Evolutionary conservation across 148 eudicot genomes (phyloP).

Genomic region (Polygonum maritimum): DNA sequence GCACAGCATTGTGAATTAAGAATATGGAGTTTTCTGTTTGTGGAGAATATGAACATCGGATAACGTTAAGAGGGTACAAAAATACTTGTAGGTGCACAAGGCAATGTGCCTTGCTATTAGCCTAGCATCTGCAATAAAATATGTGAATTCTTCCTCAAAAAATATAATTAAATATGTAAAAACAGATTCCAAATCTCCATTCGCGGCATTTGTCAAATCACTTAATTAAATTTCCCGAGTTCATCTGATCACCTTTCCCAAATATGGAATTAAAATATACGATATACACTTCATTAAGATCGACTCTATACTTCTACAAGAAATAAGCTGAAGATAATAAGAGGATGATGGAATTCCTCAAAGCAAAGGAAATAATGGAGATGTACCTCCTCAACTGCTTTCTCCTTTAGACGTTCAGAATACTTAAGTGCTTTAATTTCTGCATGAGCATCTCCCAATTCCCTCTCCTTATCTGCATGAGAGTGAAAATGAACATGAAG

Average conservation of each 20-base stretch:
- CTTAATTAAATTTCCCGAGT: too few relatives aligned
- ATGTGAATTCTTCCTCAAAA: background rate
- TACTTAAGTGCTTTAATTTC: slow-evolving; percentile 77
- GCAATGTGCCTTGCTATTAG: background rate
- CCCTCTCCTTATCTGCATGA: slow-evolving; percentile 78
- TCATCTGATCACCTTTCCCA: too few relatives aligned
- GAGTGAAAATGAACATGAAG: slow-evolving; percentile 11
- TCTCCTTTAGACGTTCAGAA: slow-evolving; percentile 82
- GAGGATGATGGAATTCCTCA: background rate
- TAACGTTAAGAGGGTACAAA: background rate
- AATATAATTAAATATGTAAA: background rate
- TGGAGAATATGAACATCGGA: background rate
- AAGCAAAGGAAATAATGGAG: background rate
- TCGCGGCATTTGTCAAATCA: background rate
- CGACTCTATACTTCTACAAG: background rate
- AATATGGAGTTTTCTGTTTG: background rate
- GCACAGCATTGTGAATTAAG: background rate
- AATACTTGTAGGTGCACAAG: background rate
- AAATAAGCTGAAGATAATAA: background rate
- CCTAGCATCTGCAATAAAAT: background rate
- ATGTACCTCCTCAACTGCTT: slow-evolving; percentile 92
- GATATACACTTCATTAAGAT: background rate
- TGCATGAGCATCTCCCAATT: slow-evolving; percentile 72
- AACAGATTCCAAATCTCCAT: background rate
- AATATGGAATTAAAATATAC: background rate